Percentiles rank a stretch among this genome's conserved stretches.
Evolutionary conservation across 1,139 yeast genomes (phyloP).

Genomic region (Diutina sp.): DNA sequence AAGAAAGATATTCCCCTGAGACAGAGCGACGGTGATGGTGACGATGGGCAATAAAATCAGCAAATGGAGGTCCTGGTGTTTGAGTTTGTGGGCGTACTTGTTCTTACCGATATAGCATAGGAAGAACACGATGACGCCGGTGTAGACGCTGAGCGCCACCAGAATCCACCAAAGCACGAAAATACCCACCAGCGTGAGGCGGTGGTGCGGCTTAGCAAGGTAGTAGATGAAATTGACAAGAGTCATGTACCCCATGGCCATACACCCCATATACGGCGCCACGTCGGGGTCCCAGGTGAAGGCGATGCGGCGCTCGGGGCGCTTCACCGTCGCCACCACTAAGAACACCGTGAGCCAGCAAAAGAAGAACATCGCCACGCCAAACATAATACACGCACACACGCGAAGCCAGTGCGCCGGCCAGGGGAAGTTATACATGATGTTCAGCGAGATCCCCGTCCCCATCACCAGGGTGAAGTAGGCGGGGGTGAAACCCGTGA

Average conservation of each 20-base stretch:
- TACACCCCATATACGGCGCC: constrained; percentile 61
- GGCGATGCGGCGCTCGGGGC: constrained; percentile 18
- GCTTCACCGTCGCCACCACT: constrained; percentile 20
- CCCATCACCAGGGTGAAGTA: constrained; percentile 80
- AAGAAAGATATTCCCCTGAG: constrained; percentile 48
- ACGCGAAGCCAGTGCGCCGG: constrained; percentile 45
- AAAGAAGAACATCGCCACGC: constrained; percentile 37
- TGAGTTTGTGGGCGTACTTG: constrained; percentile 11
- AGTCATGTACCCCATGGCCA: constrained; percentile 67
- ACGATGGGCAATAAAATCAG: constrained; percentile 58
- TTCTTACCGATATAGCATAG: constrained; percentile 23
- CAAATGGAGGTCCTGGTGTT: constrained; percentile 19
- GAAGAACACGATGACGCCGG: constrained; percentile 45
- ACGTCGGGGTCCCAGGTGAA: constrained; percentile 33
- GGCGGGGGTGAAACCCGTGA: constrained; percentile 34
- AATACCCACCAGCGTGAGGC: constrained; percentile 23
- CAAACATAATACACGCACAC: constrained; percentile 45
- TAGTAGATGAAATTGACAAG: constrained; percentile 39
- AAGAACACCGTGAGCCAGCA: constrained; percentile 24
- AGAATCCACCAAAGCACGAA: constrained; percentile 66
- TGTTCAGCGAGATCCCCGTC: constrained; percentile 53
- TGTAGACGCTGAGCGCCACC: constrained; percentile 34
- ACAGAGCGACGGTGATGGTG: constrained; percentile 60
- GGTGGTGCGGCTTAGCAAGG: constrained; percentile 9
- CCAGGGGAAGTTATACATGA: constrained; percentile 56